Evolutionary conservation across 192 early-diverging fungal genomes (phyloP), one percentile per base, ranked within the genome.

Genomic region (Umbelopsis sp.): DNA sequence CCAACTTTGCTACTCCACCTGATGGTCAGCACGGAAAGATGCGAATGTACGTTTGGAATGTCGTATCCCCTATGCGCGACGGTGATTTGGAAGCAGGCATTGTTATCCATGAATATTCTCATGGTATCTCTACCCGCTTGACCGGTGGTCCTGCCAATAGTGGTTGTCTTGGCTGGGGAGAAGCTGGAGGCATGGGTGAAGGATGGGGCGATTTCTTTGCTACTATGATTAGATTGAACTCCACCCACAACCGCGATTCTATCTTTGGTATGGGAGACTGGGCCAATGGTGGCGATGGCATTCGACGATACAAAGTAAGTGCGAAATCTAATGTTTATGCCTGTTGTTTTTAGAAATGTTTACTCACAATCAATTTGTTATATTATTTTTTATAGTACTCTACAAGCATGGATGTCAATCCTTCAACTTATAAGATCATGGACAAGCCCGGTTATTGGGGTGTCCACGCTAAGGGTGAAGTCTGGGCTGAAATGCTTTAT

Each of bases 191-290:
- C 36, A 95, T 95, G 92, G 92, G 95, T 54, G 97, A 98, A 82
- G 97, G 97, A 12, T 98, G 95, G 95, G 95, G 95, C 31, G 97
- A 98, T 73, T 91, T 88, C 75, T 92, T 97, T 72, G 93, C 94
- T 20, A 95, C 93, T 11, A 87, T 91, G 53, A 76, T 94, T 76
- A 88, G 93, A 51, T 85, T 87, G 75, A 89, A 85, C 36, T 75
- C 76, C 1, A 62, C 74, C 34, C 82, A 88, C 69, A 83, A 77
- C 32, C 85, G 83, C 31, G 80, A 88, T 50, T 72, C 88, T 6
- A 84, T 89, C 25, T 95, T 91, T 73, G 82, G 79, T n/a, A 96
- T 98, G 95, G 89, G 93, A 43, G 77, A 84, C 45, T 93, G 92
- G 75, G 81, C 93, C 25, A 91, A 90, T 74, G 93, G 92, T 62